Base-by-base conservation (phyloP, 2,329 filamentous ascomycete genomes). In the Colletotrichum spaethianum region DNA sequence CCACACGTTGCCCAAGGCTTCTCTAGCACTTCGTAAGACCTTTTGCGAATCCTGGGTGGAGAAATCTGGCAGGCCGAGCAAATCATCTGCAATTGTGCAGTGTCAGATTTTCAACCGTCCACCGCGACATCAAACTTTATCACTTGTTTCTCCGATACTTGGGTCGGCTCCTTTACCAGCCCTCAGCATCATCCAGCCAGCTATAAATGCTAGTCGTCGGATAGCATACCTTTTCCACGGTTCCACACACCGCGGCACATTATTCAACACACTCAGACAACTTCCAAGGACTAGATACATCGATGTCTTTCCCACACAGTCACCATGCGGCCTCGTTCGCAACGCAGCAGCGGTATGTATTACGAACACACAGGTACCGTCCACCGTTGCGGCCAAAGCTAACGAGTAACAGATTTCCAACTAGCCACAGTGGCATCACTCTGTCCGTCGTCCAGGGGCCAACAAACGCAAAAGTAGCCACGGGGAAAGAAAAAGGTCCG, bases 401-500 rank as follows among this genome's bases (percentile, higher is more conserved):
- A 33, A 48, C 5, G 14, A 33, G 8, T 5, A 31, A 33, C 23
- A 59, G 26, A 33, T 5, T 23, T 11, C 20, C 42, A 38, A 26
- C 33, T 0, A 48, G 6, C 23, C 44, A 20, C 23, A 31, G 31
- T 11, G 46, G 56, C 52, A 16, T 69, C 38, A 9, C 60, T 23
- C 31, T 69, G 23, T n/a, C 28, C 14, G 38, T 71, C 31, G 12
- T 48, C 2, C 68, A 71, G 42, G 38, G 44, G 2, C 68, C 68
- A 4, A 20, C 28, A 4, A 44, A 63, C 40, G 64, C 50, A 18
- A 72, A 63, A 23, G 59, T 68, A 9, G 64, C 64, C 33, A 63
- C 46, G 6, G 50, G 50, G 44, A 75, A 63, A 65, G 93, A 94
- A 79, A 94, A 94, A 86, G 89, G 92, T 93, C 82, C 64, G 81